Percentiles rank a stretch among this genome's conserved stretches.
These are phyloP conservation scores for Talinum fruticosum DNA, from an alignment of 148 eudicot species.

Conservation along the genomic window DNA sequence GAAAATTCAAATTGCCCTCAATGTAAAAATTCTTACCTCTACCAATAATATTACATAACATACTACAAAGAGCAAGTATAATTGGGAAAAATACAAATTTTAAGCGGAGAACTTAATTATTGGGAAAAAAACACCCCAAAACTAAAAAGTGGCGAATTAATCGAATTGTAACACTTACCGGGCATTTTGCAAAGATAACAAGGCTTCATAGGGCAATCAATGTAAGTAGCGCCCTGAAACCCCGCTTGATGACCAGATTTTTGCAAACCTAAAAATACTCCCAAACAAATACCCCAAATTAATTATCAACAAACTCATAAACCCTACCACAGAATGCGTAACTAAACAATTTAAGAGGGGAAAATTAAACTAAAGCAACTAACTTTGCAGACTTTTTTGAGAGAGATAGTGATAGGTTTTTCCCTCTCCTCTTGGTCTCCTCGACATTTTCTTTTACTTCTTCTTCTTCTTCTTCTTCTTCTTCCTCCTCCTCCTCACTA, in stretches of 20 bases:
- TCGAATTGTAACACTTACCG: conserved; percentile 39
- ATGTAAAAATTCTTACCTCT: background rate
- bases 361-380: background rate
- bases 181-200: conserved; percentile 99
- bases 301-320: background rate
- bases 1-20: background rate
- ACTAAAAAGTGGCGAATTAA: no score
- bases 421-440: conserved; percentile 32
- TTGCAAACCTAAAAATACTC: conserved; percentile 66
- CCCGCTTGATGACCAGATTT: conserved; percentile 92
- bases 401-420: conserved; percentile 68
- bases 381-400: conserved; percentile 90
- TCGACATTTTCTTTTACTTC: conserved; percentile 18
- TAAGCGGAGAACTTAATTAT: background rate
- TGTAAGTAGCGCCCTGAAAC: conserved; percentile 88
- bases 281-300: background rate
- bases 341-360: background rate
- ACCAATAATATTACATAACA: background rate
- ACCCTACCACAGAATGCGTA: conserved; percentile 9
- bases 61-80: background rate
- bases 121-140: no score
- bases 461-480: conserved; percentile 15
- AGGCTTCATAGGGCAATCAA: conserved; percentile 99
- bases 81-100: background rate
- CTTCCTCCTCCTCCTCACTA: conserved; percentile 22